Evolutionary conservation across 305 asterid genomes (phyloP).

Genomic region (Fraxinus sp.): DNA sequence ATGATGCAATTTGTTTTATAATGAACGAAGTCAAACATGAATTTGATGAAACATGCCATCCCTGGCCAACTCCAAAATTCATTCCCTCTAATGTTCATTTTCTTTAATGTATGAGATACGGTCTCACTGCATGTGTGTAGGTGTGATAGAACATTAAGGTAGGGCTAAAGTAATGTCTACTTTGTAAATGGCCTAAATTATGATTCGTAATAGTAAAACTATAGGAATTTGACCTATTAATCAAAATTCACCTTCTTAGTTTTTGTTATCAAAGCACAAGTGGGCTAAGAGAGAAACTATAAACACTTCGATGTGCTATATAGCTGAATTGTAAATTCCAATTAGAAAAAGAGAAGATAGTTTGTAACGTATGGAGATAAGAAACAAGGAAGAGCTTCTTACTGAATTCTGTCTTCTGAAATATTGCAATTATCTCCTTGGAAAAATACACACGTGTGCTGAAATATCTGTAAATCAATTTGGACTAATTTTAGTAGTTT

Average conservation of each 20-base stretch:
- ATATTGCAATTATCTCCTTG: constrained; percentile 15
- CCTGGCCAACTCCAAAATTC: background rate
- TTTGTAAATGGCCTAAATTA: background rate
- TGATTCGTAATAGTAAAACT: background rate
- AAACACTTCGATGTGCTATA: background rate
- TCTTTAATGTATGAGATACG: background rate
- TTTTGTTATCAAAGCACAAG: background rate
- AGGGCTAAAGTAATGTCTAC: constrained; percentile 3
- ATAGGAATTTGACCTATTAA: constrained; percentile 1
- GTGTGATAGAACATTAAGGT: constrained; percentile 7
- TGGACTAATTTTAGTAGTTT: constrained; percentile 28
- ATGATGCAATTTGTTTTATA: background rate
- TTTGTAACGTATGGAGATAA: background rate
- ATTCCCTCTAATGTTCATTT: background rate
- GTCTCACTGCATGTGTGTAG: background rate
- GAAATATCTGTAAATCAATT: constrained; percentile 25
- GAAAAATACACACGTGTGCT: constrained; percentile 12
- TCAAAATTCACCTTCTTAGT: background rate
- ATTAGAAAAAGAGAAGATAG: constrained; percentile 9
- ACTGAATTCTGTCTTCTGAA: constrained; percentile 9
- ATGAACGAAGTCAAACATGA: background rate
- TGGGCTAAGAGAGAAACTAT: background rate
- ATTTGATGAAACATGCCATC: background rate
- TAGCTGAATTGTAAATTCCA: background rate
- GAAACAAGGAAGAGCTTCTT: background rate